phyloP scores from a whole-genome alignment of 108 stramenopile species.

The Pseudonitzschia multistriata region DNA sequence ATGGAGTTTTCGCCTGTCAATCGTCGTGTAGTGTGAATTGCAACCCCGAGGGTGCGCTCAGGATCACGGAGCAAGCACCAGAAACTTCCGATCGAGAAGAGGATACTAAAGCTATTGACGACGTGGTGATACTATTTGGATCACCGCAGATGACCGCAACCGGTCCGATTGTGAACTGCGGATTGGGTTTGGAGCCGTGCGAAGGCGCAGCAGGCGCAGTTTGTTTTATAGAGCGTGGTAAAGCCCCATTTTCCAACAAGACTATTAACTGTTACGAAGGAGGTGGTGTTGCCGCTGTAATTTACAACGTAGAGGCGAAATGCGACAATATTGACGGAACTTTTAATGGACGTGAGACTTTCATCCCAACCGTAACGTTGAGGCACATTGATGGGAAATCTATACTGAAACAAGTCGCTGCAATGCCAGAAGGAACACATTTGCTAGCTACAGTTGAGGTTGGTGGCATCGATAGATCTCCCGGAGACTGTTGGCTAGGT shows the following conservation, averaged over 20 bases:
- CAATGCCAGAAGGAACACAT: neutral
- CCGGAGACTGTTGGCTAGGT: neutral
- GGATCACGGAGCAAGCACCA: neutral
- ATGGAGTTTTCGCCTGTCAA: neutral
- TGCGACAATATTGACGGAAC: slow-evolving; percentile 11
- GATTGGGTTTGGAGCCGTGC: slow-evolving; percentile 7
- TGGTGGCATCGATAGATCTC: neutral
- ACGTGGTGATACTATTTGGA: neutral
- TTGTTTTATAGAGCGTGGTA: neutral
- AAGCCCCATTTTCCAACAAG: slow-evolving; percentile 5
- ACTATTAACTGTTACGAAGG: slow-evolving; percentile 13
- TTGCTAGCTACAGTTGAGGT: neutral
- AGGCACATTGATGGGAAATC: slow-evolving; percentile 1
- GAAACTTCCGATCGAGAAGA: neutral
- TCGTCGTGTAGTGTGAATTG: neutral
- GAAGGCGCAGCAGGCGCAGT: slow-evolving; percentile 6
- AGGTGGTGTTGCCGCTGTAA: slow-evolving; percentile 8
- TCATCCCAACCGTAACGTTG: slow-evolving; percentile 1
- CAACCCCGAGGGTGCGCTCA: neutral
- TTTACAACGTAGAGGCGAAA: neutral
- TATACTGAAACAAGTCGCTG: neutral
- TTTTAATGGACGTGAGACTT: neutral
- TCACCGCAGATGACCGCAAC: neutral
- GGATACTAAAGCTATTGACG: neutral
- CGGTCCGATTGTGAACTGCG: slow-evolving; percentile 9